These are phyloP conservation scores for Rosa persica DNA, from an alignment of 306 rosid genomes.

Conservation along the genomic window DNA sequence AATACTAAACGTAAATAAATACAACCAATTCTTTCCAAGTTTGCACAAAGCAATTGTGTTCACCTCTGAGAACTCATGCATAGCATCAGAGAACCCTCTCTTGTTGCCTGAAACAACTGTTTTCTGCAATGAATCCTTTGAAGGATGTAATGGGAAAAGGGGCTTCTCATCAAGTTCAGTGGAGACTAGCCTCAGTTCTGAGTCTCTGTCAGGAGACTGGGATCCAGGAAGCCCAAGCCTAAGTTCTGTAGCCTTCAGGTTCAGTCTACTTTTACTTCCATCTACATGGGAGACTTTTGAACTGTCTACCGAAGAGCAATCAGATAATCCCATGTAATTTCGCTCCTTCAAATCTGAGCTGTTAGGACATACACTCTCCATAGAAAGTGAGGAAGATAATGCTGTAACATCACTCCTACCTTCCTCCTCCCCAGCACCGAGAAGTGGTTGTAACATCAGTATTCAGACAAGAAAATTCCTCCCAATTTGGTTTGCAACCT, in stretches of 20 bases:
- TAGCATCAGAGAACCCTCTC: conserved; percentile 80
- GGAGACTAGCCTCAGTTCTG: conserved; percentile 46
- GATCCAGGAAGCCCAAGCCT: conserved; percentile 91
- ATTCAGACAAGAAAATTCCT: conserved; percentile 24
- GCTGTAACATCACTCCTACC: conserved; percentile 58
- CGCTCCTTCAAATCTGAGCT: conserved; percentile 58
- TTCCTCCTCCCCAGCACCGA: conserved; percentile 60
- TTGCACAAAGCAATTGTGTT: conserved; percentile 17
- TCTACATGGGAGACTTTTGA: conserved; percentile 44
- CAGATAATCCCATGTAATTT: conserved; percentile 81
- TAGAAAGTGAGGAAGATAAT: conserved; percentile 55
- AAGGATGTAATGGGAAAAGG: conserved; percentile 58
- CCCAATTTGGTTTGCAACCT: conserved; percentile 26
- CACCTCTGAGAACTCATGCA: conserved; percentile 73
- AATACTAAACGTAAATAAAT: conserved; percentile 10
- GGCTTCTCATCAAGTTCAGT: conserved; percentile 61
- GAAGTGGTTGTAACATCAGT: conserved; percentile 63
- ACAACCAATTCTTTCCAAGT: conserved; percentile 13
- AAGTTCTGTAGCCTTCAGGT: conserved; percentile 79
- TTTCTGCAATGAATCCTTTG: conserved; percentile 45
- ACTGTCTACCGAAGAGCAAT: conserved; percentile 68
- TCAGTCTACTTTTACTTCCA: conserved; percentile 51
- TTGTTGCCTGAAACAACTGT: conserved; percentile 65
- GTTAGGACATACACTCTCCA: conserved; percentile 43
- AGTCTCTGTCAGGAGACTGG: conserved; percentile 65